Conservation (phyloP, 371 early-diverging fungal genomes). For the Mortierella sp. region DNA sequence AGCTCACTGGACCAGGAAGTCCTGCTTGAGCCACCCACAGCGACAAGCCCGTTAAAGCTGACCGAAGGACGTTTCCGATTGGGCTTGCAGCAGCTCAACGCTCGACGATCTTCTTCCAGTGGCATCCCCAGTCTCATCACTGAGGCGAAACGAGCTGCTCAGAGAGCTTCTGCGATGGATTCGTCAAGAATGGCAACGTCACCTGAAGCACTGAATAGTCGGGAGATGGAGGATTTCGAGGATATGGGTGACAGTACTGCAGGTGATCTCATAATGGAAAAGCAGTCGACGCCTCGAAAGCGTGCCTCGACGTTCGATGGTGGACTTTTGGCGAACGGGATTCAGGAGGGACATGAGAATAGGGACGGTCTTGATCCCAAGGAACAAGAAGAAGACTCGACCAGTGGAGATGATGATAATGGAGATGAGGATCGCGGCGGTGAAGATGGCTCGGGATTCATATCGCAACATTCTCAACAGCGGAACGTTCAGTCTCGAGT, state of each 20-base stretch:
- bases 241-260: neutral
- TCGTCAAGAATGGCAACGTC: slow-evolving; percentile 22
- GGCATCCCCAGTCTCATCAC: slow-evolving; percentile 29
- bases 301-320: slow-evolving; percentile 53
- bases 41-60: slow-evolving; percentile 14
- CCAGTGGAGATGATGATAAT: slow-evolving; percentile 38
- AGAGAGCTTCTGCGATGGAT: slow-evolving; percentile 8
- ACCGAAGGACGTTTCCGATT: slow-evolving; percentile 23
- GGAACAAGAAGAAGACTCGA: slow-evolving; percentile 29
- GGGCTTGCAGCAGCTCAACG: slow-evolving; percentile 20
- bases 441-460: neutral
- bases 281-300: slow-evolving; percentile 27
- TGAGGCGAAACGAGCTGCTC: slow-evolving; percentile 16
- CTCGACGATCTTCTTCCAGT: slow-evolving; percentile 41
- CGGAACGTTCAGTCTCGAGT: neutral
- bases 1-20: neutral
- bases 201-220: slow-evolving; percentile 12
- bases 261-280: slow-evolving; percentile 1
- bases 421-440: slow-evolving; percentile 1
- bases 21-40: neutral
- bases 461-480: neutral
- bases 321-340: slow-evolving; percentile 28
- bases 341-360: neutral
- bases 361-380: slow-evolving; percentile 7
- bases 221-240: neutral